Conservation (phyloP, 345 rosid genomes). For the Citrus cavaleriei region DNA sequence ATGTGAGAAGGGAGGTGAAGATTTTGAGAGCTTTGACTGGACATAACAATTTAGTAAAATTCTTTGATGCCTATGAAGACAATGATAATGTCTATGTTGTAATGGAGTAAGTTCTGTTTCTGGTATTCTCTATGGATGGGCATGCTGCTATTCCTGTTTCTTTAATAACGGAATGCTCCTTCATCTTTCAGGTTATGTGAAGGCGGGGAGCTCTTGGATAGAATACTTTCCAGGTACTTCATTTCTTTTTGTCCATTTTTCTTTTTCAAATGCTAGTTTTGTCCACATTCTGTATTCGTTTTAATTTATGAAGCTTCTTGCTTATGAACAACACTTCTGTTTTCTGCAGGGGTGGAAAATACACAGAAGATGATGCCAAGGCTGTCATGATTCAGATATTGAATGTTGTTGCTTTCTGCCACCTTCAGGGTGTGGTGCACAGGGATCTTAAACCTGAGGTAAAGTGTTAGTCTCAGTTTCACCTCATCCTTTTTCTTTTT, state of each 20-base stretch:
- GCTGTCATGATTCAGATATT: slow-evolving; percentile 84
- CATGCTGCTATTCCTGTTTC: background rate
- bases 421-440: slow-evolving; percentile 97
- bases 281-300: slow-evolving; percentile 48
- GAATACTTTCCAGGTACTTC: slow-evolving; percentile 86
- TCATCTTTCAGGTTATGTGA: slow-evolving; percentile 69
- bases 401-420: slow-evolving; percentile 90
- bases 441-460: slow-evolving; percentile 99
- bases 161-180: background rate
- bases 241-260: background rate
- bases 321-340: slow-evolving; percentile 6
- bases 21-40: slow-evolving; percentile 84
- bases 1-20: slow-evolving; percentile 97
- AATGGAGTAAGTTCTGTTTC: slow-evolving; percentile 76
- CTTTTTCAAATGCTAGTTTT: background rate
- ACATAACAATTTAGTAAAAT: slow-evolving; percentile 71
- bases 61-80: slow-evolving; percentile 92
- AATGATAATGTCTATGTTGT: slow-evolving; percentile 83
- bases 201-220: slow-evolving; percentile 98
- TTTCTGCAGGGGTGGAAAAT: slow-evolving; percentile 85
- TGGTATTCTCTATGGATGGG: background rate
- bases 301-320: background rate
- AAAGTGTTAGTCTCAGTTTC: slow-evolving; percentile 5
- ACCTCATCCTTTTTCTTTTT: background rate
- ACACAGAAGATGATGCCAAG: slow-evolving; percentile 94